These are phyloP conservation scores for Anthracocystis panici-leucophaei DNA, from an alignment of 1,284 basidiomycete genomes.

Conservation along the genomic window DNA sequence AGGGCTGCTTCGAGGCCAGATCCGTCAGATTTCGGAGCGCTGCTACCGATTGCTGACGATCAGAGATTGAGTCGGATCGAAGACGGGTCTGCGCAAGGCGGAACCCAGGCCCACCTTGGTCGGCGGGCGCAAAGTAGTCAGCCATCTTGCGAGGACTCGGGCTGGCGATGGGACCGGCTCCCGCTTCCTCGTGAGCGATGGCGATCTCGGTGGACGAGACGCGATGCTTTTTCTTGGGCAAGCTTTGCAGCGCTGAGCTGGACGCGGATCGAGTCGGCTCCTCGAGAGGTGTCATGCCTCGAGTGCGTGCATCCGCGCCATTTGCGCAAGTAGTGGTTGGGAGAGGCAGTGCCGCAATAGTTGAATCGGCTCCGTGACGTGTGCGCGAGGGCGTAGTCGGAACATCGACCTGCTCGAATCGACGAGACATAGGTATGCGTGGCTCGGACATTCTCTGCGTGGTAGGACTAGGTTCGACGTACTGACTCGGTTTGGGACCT, in stretches of 20 bases:
- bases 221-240: slow-evolving; percentile 52
- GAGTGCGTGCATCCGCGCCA: background rate
- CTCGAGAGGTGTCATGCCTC: slow-evolving; percentile 19
- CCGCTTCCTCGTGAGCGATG: slow-evolving; percentile 52
- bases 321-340: too few species aligned
- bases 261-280: slow-evolving; percentile 5
- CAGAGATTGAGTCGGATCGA: slow-evolving; percentile 33
- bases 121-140: slow-evolving; percentile 30
- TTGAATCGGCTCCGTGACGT: background rate
- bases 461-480: slow-evolving; percentile 40
- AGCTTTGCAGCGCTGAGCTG: slow-evolving; percentile 25
- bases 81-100: slow-evolving; percentile 6
- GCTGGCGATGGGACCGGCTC: slow-evolving; percentile 43
- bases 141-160: slow-evolving; percentile 44
- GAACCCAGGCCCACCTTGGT: background rate
- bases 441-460: slow-evolving; percentile 39
- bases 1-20: slow-evolving; percentile 2
- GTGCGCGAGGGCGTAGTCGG: slow-evolving; percentile 25
- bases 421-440: slow-evolving; percentile 4
- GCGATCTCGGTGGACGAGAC: slow-evolving; percentile 43
- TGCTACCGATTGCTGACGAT: slow-evolving; percentile 4
- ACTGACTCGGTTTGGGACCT: slow-evolving; percentile 35
- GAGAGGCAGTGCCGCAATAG: background rate
- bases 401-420: background rate
- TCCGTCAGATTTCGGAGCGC: slow-evolving; percentile 21